Conservation (phyloP, 2,329 filamentous ascomycete genomes). For the Xylaria sp. region DNA sequence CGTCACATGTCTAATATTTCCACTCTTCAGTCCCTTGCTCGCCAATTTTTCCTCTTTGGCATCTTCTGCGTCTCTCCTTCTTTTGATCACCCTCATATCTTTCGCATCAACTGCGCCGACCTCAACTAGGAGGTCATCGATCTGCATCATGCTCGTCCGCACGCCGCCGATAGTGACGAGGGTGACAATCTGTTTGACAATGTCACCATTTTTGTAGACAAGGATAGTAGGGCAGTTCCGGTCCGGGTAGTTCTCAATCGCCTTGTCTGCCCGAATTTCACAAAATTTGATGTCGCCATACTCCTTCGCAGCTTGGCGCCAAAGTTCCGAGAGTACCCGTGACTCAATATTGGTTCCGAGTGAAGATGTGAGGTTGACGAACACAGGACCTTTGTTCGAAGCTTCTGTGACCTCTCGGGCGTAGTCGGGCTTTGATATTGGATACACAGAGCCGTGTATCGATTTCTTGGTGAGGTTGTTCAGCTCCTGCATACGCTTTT, state of each 20-base stretch:
- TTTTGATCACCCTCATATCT: constrained; percentile 76
- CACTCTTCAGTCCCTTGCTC: constrained; percentile 57
- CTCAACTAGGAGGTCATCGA: constrained; percentile 82
- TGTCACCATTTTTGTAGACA: constrained; percentile 91
- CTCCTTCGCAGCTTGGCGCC: constrained; percentile 80
- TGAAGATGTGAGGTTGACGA: constrained; percentile 83
- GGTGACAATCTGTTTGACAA: constrained; percentile 90
- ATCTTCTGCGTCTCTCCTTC: constrained; percentile 64
- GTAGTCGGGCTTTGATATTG: constrained; percentile 93
- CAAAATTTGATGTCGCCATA: constrained; percentile 98
- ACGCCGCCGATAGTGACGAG: constrained; percentile 78
- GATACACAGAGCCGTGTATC: constrained; percentile 89
- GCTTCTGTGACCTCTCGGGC: constrained; percentile 89
- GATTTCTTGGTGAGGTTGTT: constrained; percentile 75
- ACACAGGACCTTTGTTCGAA: constrained; percentile 69
- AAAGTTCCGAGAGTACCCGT: constrained; percentile 80
- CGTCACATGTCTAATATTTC: constrained; percentile 53
- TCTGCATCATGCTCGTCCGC: constrained; percentile 71
- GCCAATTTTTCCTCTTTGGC: constrained; percentile 62
- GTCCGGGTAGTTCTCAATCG: constrained; percentile 96
- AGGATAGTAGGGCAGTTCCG: constrained; percentile 92
- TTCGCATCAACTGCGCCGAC: constrained; percentile 79
- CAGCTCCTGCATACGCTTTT: constrained; percentile 86
- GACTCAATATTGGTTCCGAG: constrained; percentile 84
- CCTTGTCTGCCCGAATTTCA: constrained; percentile 88